Evolutionary conservation across 169 alveolate genomes (phyloP).

Genomic region (Eimeria tenella): DNA sequence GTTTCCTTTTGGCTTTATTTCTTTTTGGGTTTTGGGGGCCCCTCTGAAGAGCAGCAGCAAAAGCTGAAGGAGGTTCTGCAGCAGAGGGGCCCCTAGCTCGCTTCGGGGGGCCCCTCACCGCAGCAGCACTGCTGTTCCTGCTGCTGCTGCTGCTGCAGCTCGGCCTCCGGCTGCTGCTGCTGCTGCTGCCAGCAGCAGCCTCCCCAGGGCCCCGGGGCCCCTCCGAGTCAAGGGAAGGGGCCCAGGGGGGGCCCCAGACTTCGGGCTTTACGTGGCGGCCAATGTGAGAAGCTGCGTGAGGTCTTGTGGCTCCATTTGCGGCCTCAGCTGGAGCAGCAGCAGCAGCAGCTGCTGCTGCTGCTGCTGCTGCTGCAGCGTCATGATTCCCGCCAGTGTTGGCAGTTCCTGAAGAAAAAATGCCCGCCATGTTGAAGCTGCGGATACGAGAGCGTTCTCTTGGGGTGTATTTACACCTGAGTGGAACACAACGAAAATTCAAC

Average conservation of each 20-base stretch:
- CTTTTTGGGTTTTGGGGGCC: too few relatives aligned
- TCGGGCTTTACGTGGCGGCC: too few relatives aligned
- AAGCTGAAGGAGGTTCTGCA: too few relatives aligned
- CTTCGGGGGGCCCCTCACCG: too few relatives aligned
- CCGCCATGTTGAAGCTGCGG: neutral
- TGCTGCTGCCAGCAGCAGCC: neutral
- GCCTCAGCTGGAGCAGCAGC: neutral
- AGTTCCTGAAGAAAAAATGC: neutral
- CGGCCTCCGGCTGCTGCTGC: neutral
- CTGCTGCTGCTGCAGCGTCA: neutral
- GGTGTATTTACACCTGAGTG: neutral
- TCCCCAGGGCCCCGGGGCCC: neutral
- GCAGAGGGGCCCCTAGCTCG: too few relatives aligned
- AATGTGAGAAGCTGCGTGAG: too few relatives aligned
- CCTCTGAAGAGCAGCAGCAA: too few relatives aligned
- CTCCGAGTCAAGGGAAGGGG: neutral
- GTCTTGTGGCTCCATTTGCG: neutral
- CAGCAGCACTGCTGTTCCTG: neutral
- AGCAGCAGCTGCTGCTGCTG: conserved; percentile 1
- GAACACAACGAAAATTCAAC: neutral
- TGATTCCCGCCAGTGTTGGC: neutral
- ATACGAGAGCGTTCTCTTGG: neutral
- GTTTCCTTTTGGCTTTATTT: too few relatives aligned
- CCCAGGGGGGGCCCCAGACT: too few relatives aligned
- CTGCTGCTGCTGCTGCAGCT: conserved; percentile 1